phyloP scores from a whole-genome alignment of 2,329 filamentous ascomycete genomes.

The Tolypocladium guangdongense region DNA sequence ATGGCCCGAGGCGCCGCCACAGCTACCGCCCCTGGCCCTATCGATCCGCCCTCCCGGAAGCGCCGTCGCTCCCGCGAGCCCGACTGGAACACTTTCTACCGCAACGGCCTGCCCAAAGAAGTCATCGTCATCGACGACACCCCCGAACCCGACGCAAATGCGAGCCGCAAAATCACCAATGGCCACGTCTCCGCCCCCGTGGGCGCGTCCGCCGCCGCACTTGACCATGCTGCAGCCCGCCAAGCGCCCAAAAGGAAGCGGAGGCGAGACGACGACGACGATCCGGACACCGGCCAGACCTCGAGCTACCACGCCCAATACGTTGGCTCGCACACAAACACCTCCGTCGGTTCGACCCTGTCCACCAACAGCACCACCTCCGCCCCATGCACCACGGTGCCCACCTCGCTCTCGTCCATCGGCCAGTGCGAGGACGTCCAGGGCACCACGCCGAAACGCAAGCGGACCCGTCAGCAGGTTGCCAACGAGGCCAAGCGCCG shows the following conservation, averaged over 20 bases:
- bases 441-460: constrained; percentile 71
- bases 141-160: constrained; percentile 42
- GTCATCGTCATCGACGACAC: constrained; percentile 77
- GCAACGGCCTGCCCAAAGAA: constrained; percentile 73
- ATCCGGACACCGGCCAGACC: constrained; percentile 34
- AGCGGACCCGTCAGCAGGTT: constrained; percentile 73
- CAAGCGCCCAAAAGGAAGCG: constrained; percentile 48
- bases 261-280: constrained; percentile 51
- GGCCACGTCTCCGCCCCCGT: constrained; percentile 18
- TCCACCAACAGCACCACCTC: constrained; percentile 80
- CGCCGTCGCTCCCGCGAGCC: constrained; percentile 51
- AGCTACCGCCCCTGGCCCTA: constrained; percentile 14
- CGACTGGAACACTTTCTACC: constrained; percentile 73
- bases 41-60: constrained; percentile 29
- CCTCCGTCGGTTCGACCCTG: constrained; percentile 57
- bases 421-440: constrained; percentile 53
- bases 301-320: constrained; percentile 64
- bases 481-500: constrained; percentile 73
- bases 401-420: constrained; percentile 63
- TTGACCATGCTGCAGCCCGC: constrained; percentile 36
- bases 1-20: background rate
- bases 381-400: constrained; percentile 71
- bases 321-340: constrained; percentile 60
- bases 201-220: constrained; percentile 12
- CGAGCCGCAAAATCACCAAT: constrained; percentile 26